Evolutionary conservation across 2,329 filamentous ascomycete species (phyloP), one percentile per base, ranked within the genome.

Genomic region (Arthrocladium fulminans): DNA sequence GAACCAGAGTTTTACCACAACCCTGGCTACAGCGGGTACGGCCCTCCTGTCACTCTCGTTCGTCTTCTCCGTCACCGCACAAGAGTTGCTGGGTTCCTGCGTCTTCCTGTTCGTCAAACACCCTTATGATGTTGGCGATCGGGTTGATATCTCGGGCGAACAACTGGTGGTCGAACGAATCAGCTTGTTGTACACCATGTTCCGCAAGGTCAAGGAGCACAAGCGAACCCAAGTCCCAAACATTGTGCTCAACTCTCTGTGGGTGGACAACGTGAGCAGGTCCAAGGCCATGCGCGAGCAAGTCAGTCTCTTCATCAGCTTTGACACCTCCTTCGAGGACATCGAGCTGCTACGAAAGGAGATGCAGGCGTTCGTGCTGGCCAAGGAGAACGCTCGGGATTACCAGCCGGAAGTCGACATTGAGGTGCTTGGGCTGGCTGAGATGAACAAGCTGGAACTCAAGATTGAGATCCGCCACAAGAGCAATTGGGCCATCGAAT

Each of bases 41-140:
- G 84, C 92, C 0, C 76, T 98, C 35, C 80, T 98, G 8, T 97
- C 90, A 4, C 73, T 97, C n/a, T 96, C 90, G 3, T 98, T 98
- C 70, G 84, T 96, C 58, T 97, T 98, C 65, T 83, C 89, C 20
- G 84, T 84, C 48, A 96, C 89, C 1, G 83, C 84, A 2, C 89
- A 96, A 67, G 92, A 98, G 67, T 85, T 98, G 54, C 79, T 98
- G n/a, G 90, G 90, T 61, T 96, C 89, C 30, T 97, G 90, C 72
- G 95, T 98, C 61, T 98, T 98, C 73, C 73, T 98, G 1, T 98
- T 98, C 61, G 88, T 97, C 72, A 98, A 98, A 73, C 92, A 98
- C 65, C 90, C 92, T 0, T 97, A 86, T 65, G 92, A 98, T 63
- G 88, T 97, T 19, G 89, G 90, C 52, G 92, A 98, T 65, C 83